phyloP scores from a whole-genome alignment of 2,329 filamentous ascomycete genomes.

The Neopestalotiopsis rosae region DNA sequence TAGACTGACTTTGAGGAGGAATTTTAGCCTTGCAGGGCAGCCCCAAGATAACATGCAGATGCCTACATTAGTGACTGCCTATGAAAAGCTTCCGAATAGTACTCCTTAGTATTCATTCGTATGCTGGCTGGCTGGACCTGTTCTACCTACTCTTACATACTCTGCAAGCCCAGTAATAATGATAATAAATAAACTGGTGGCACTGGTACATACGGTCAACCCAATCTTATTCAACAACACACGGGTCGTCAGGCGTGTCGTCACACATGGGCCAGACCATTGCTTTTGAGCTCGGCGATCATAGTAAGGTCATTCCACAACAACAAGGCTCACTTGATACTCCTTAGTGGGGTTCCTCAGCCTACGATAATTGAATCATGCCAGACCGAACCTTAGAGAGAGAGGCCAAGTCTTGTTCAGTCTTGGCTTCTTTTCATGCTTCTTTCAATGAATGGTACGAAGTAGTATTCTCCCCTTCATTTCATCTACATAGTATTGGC shows the following conservation, averaged over 20 bases:
- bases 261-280: not conserved
- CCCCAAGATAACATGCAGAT: too few species aligned
- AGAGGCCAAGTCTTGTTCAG: not conserved
- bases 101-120: too few species aligned
- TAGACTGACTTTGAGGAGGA: too few species aligned
- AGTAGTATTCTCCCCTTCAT: not conserved
- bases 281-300: conserved; percentile 1
- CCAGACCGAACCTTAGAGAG: not conserved
- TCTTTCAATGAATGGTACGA: not conserved
- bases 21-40: too few species aligned
- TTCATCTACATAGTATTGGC: not conserved
- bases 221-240: not conserved
- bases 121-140: too few species aligned
- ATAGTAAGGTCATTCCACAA: not conserved
- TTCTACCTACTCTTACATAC: not conserved
- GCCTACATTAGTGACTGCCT: too few species aligned
- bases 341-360: not conserved
- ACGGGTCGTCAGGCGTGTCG: not conserved
- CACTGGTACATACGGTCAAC: not conserved
- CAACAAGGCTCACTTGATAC: conserved; percentile 1
- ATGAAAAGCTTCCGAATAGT: too few species aligned
- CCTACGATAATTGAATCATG: not conserved
- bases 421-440: not conserved
- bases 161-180: not conserved
- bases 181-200: too few species aligned